Percentiles rank a stretch among this genome's conserved stretches.
phyloP scores from a whole-genome alignment of 306 rosid species.

The Ochetophila trinervis region DNA sequence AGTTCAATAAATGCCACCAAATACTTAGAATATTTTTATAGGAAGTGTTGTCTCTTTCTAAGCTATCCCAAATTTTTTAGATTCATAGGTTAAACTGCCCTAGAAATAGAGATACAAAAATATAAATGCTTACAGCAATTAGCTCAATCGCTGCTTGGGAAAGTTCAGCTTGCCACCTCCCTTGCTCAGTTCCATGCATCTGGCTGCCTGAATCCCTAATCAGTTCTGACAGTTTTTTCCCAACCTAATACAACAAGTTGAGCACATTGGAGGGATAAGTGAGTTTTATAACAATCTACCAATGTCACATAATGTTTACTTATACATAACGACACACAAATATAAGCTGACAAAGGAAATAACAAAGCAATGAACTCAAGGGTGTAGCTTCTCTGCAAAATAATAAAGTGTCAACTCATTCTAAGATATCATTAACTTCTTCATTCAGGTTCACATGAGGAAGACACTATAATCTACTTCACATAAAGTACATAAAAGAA shows the following conservation, averaged over 20 bases:
- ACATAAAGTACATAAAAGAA: background rate
- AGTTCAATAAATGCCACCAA: no score
- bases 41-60: no score
- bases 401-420: background rate
- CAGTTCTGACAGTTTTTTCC: slow-evolving; percentile 88
- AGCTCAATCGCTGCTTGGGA: slow-evolving; percentile 97
- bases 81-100: no score
- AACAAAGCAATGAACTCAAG: background rate
- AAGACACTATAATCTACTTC: slow-evolving; percentile 11
- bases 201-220: slow-evolving; percentile 92
- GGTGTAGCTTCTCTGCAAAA: no score
- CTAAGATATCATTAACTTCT: background rate
- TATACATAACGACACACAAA: background rate
- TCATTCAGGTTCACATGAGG: background rate
- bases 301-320: background rate
- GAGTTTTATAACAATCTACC: background rate
- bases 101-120: background rate
- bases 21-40: no score
- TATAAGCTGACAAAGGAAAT: background rate
- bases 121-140: slow-evolving; percentile 63
- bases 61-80: no score
- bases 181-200: slow-evolving; percentile 76
- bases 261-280: slow-evolving; percentile 11
- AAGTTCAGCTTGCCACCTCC: slow-evolving; percentile 98
- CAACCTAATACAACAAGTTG: slow-evolving; percentile 57